Percentiles rank a stretch among this genome's conserved stretches.
Evolutionary conservation across 306 rosid species (phyloP).

Genomic region (Acacia confusa): DNA sequence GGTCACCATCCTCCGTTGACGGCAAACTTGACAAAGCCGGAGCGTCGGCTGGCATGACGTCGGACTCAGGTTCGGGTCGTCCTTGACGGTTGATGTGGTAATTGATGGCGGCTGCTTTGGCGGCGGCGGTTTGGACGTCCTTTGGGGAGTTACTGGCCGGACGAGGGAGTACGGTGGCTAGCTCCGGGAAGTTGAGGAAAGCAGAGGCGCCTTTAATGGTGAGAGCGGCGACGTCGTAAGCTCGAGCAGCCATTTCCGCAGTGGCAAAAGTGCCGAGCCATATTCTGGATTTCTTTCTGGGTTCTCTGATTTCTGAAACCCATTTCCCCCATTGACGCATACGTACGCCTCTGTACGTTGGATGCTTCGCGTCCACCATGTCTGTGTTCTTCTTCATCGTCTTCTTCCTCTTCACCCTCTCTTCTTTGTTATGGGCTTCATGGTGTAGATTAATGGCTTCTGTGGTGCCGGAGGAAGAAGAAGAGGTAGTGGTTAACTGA

Average conservation of each 20-base stretch:
- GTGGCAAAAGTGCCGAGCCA: constrained; percentile 84
- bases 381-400: background rate
- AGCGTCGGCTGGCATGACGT: constrained; percentile 27
- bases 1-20: constrained; percentile 40
- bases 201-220: constrained; percentile 72
- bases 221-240: constrained; percentile 81
- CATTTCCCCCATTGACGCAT: constrained; percentile 92
- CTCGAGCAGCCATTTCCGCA: constrained; percentile 85
- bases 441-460: background rate
- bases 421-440: background rate
- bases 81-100: background rate
- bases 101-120: constrained; percentile 51
- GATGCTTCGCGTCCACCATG: constrained; percentile 37
- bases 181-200: constrained; percentile 69
- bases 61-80: constrained; percentile 19
- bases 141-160: constrained; percentile 58
- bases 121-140: constrained; percentile 76
- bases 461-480: background rate
- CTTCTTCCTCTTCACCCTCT: background rate
- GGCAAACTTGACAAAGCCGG: constrained; percentile 33
- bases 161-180: constrained; percentile 53
- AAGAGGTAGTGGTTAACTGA: background rate
- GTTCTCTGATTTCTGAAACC: constrained; percentile 88
- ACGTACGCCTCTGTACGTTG: constrained; percentile 73
- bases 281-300: constrained; percentile 80